Base-by-base conservation (phyloP, 1,284 basidiomycete species). In the Prillingera fragicola region DNA sequence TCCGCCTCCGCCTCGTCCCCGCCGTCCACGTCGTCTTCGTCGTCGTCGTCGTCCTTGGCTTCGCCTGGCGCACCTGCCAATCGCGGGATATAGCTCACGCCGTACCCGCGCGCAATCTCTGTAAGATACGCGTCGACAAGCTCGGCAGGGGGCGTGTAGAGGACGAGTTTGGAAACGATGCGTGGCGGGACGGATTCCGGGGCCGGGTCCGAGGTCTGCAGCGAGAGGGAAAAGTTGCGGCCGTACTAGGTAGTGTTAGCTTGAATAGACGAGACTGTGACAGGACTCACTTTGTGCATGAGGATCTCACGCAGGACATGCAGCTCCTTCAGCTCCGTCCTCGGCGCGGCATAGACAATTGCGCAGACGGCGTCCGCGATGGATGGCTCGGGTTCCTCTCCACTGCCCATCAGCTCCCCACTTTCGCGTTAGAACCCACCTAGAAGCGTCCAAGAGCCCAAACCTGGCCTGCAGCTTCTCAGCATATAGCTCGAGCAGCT, bases 391-490 rank as follows among this genome's bases (percentile, higher is more conserved):
- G 92, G 90, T 63, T 88, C 85, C 44, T 78, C 80, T 26, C 79
- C 76, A 57, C 84, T 89, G 59, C 25, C 26, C 4, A 28, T 41
- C 12, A 38, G 38, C 13, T 26, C 5, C 4, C 19, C 8, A 27
- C 2, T 9, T 21, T 3, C 3, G 29, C 4, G 4, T 3, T 6
- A 6, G 3, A 9, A 38, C 65, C 43, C 33, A 67, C 67, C 38
- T 43, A 14, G 62, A 61, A 1, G 59, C 48, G 18, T 98, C 94
- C 41, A 97, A 77, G 15, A 97, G 73, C 8, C 87, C 87, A 62
- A 97, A 97, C 24, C 94, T 80, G 5, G 92, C 88, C 19, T 92
- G 77, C n/a, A 97, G 73, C 15, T 91, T 80, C 65, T 98, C 94
- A 51, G 83, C 84, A 66, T 96, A 97, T 8, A 97, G 78, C 74